phyloP scores from a whole-genome alignment of 1,284 basidiomycete species.

The Peniophora sp. region DNA sequence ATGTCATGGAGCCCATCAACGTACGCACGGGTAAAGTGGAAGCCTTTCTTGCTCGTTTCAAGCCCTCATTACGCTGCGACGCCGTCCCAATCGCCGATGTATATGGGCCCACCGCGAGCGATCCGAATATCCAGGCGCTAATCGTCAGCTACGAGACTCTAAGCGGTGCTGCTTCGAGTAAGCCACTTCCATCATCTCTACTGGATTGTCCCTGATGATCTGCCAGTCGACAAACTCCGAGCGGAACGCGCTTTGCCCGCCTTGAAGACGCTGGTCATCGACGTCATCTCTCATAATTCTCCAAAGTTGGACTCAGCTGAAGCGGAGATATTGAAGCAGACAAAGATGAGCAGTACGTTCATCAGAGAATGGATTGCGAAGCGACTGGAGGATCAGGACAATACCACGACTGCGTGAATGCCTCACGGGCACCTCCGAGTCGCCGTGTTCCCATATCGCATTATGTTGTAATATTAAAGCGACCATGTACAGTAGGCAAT shows the following conservation, averaged over 20 bases:
- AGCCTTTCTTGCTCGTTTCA: conserved; percentile 62
- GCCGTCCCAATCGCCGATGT: conserved; percentile 75
- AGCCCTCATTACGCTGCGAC: conserved; percentile 53
- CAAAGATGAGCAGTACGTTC: conserved; percentile 88
- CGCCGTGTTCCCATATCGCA: too few relatives aligned
- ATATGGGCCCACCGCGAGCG: conserved; percentile 82
- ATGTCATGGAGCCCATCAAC: conserved; percentile 63
- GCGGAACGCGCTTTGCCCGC: conserved; percentile 45
- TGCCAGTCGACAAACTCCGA: conserved; percentile 59
- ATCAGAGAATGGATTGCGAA: conserved; percentile 75
- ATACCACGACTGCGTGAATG: too few relatives aligned
- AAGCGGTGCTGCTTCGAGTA: conserved; percentile 66
- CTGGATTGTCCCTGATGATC: neutral
- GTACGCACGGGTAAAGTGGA: conserved; percentile 48
- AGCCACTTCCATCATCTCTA: conserved; percentile 18
- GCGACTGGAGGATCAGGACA: too few relatives aligned
- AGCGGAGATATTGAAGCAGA: conserved; percentile 56
- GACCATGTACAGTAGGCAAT: too few relatives aligned
- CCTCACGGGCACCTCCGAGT: too few relatives aligned
- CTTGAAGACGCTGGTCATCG: conserved; percentile 71
- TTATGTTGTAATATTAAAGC: too few relatives aligned
- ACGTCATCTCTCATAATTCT: conserved; percentile 71
- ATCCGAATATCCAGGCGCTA: conserved; percentile 78
- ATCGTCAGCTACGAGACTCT: conserved; percentile 85
- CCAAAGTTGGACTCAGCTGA: conserved; percentile 54